Conservation (phyloP, 192 early-diverging fungal species). For the Chytriomyces sp. region DNA sequence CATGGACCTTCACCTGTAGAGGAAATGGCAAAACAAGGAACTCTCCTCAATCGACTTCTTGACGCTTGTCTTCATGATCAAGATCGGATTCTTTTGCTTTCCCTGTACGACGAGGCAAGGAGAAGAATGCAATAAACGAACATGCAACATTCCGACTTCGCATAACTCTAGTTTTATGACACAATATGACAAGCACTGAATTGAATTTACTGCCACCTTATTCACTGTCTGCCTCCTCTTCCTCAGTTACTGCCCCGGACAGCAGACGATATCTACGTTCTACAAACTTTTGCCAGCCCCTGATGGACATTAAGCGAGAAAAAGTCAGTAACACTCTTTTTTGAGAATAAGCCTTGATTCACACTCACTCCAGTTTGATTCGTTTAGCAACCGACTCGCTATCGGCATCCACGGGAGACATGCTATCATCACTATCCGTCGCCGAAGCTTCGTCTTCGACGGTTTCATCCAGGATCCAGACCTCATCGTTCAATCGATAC, state of each 20-base stretch:
- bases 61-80: too few relatives aligned
- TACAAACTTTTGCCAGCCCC: slow-evolving; percentile 29
- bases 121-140: too few relatives aligned
- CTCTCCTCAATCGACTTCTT: too few relatives aligned
- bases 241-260: slow-evolving; percentile 14
- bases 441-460: background rate
- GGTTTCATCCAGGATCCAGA: slow-evolving; percentile 23
- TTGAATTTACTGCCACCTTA: too few relatives aligned
- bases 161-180: too few relatives aligned
- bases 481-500: slow-evolving; percentile 28
- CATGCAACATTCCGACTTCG: too few relatives aligned
- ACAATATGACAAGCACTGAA: too few relatives aligned
- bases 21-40: too few relatives aligned
- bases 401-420: background rate
- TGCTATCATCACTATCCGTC: background rate
- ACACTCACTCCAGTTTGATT: background rate
- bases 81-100: too few relatives aligned
- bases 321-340: background rate
- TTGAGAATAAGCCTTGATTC: too few relatives aligned
- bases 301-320: background rate
- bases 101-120: too few relatives aligned
- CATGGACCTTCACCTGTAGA: too few relatives aligned
- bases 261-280: slow-evolving; percentile 21
- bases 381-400: background rate
- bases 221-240: slow-evolving; percentile 8